phyloP scores from a whole-genome alignment of 495 filamentous ascomycete genomes.

The Podospora comata region DNA sequence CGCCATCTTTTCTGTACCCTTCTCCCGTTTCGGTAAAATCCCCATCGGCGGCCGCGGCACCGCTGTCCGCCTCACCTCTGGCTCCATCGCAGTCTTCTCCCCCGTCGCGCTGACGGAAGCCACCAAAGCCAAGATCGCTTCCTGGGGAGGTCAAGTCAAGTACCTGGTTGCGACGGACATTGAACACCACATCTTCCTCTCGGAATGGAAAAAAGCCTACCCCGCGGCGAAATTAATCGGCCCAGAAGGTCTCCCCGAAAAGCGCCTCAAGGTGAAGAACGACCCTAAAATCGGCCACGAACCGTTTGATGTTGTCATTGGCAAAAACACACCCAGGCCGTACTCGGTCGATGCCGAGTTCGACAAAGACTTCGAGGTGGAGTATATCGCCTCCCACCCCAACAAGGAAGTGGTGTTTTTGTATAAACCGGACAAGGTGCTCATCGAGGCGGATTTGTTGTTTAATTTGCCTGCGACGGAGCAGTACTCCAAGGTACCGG shows the following conservation, averaged over 20 bases:
- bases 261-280: slow-evolving; percentile 58
- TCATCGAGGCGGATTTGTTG: slow-evolving; percentile 89
- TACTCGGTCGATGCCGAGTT: slow-evolving; percentile 66
- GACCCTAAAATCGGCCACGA: slow-evolving; percentile 63
- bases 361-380: slow-evolving; percentile 78
- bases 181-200: slow-evolving; percentile 89
- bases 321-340: slow-evolving; percentile 44
- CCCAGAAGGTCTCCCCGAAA: slow-evolving; percentile 81
- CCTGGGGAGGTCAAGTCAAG: slow-evolving; percentile 66
- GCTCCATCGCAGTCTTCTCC: slow-evolving; percentile 85
- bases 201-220: slow-evolving; percentile 75
- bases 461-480: slow-evolving; percentile 89
- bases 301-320: slow-evolving; percentile 65
- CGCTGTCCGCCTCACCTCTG: slow-evolving; percentile 71
- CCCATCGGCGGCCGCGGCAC: slow-evolving; percentile 87
- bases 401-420: slow-evolving; percentile 86
- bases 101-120: slow-evolving; percentile 78
- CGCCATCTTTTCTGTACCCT: slow-evolving; percentile 79
- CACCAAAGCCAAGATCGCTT: slow-evolving; percentile 61
- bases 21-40: slow-evolving; percentile 72
- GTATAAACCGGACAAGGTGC: slow-evolving; percentile 72
- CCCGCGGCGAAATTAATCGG: slow-evolving; percentile 76
- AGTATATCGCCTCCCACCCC: slow-evolving; percentile 74
- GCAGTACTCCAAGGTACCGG: slow-evolving; percentile 67
- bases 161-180: slow-evolving; percentile 87